Evolutionary conservation across 805 yeast genomes (phyloP), one percentile per base, ranked within the genome.

Genomic region (Schwanniomyces yamadae): DNA sequence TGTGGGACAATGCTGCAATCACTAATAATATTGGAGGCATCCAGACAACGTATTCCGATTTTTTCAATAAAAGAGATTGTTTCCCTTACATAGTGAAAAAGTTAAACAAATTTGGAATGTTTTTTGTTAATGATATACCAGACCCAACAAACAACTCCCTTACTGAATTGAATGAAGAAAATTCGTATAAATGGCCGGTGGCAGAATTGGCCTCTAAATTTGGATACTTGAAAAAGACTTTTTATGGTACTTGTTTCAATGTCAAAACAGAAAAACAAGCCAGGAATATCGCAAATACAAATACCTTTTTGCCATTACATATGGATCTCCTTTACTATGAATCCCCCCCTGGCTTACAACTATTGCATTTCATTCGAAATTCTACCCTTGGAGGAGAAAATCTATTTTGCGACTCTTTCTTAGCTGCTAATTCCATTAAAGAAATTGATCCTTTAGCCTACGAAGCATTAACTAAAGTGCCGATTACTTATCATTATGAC

Each of bases 241-340:
- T 84, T 47, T 83, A 83, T 49, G 93, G 91, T 1, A 67, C 75
- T 6, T 66, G 80, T 4, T 84, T 84, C 61, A 84, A 84, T 51
- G 90, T 84, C 6, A 71, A 69, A 34, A 64, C 68, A 36, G 65
- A 62, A 23, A 51, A 54, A 21, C 51, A 55, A 19, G 83, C 89
- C 9, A 75, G 71, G 37, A 82, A 84, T 46, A 80, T 84, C 33
- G 90, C 90, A 4, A 77, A 82, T 50, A 80, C 93, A 4, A 67
- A 72, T 33, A 69, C 68, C 6, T 75, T 75, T 46, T 66, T 85
- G 26, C 89, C 89, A 2, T 64, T 84, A 33, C 95, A 84, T 49
- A 84, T 82, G 83, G 93, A 85, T 50, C 66, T 84, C 17, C 67
- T 80, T 30, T 84, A 84, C 59, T 79, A 83, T 51, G 90, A 84